A percentile compares a stretch with the other conserved stretches of the same genome.
Evolutionary conservation across 1,284 basidiomycete species (phyloP).

Genomic region (Pholiota adiposa): DNA sequence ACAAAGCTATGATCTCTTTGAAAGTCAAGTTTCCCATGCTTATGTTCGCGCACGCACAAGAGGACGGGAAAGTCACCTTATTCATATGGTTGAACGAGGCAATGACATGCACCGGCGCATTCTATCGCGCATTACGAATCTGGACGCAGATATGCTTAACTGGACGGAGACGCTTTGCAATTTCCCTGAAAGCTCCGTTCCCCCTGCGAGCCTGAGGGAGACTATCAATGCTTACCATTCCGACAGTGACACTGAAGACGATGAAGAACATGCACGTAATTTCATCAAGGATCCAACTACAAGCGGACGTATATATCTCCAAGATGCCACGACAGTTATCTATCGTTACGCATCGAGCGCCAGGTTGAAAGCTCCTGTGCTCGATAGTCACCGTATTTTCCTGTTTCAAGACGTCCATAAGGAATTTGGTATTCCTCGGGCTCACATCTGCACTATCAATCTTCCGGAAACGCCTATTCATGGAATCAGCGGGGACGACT

Average conservation of each 20-base stretch:
- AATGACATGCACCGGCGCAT: constrained; percentile 59
- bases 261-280: constrained; percentile 24
- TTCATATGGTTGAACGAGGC: constrained; percentile 66
- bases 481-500: constrained; percentile 47
- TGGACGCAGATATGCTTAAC: constrained; percentile 37
- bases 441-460: constrained; percentile 52
- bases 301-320: constrained; percentile 54
- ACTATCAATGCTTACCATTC: constrained; percentile 46
- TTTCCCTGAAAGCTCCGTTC: constrained; percentile 45
- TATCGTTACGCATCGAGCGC: constrained; percentile 50
- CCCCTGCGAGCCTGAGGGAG: constrained; percentile 47
- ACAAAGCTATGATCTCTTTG: constrained; percentile 69
- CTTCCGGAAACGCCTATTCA: constrained; percentile 48
- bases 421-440: constrained; percentile 22
- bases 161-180: constrained; percentile 53
- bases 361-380: constrained; percentile 16
- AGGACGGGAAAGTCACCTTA: constrained; percentile 51
- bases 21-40: constrained; percentile 62
- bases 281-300: constrained; percentile 61
- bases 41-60: constrained; percentile 51
- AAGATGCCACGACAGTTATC: constrained; percentile 57
- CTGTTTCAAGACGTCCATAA: constrained; percentile 38
- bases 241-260: constrained; percentile 49
- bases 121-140: constrained; percentile 40
- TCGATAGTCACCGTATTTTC: constrained; percentile 43